Percentiles rank a stretch among this genome's conserved stretches.
These are phyloP conservation scores for Teratosphaeria gauchensis DNA, from an alignment of 2,329 filamentous ascomycete species.

Conservation along the genomic window DNA sequence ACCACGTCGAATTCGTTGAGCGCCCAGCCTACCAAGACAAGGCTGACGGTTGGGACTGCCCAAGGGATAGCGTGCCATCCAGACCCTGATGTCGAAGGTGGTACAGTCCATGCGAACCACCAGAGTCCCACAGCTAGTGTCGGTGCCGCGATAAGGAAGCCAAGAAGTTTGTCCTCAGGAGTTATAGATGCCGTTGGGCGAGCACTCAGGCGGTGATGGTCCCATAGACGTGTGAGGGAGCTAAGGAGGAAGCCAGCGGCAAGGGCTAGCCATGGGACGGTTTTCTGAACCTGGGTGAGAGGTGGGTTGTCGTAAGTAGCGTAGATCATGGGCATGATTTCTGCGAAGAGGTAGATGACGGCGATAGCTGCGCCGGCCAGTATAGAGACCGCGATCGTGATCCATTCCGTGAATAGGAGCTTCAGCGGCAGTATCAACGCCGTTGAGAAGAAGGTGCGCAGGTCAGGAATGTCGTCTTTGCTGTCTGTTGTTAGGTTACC, in stretches of 20 bases:
- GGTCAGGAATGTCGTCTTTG: not conserved
- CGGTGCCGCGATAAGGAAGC: slow-evolving; percentile 37
- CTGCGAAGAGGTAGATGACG: slow-evolving; percentile 42
- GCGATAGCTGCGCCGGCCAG: not conserved
- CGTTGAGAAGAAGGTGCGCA: not conserved
- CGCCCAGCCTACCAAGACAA: not conserved
- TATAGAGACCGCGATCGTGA: slow-evolving; percentile 27
- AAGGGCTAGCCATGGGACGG: slow-evolving; percentile 34
- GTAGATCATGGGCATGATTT: slow-evolving; percentile 25
- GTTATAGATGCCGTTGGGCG: slow-evolving; percentile 16
- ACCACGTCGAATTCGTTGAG: not conserved
- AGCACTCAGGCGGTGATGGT: slow-evolving; percentile 25
- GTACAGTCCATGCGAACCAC: slow-evolving; percentile 40
- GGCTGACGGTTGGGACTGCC: not conserved
- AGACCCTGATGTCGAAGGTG: slow-evolving; percentile 22
- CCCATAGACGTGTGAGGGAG: slow-evolving; percentile 32
- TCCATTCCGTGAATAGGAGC: not conserved
- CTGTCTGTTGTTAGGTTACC: not conserved
- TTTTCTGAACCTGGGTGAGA: not conserved
- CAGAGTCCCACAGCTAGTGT: slow-evolving; percentile 35
- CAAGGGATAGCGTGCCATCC: not conserved
- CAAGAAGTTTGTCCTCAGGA: slow-evolving; percentile 40
- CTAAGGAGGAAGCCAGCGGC: slow-evolving; percentile 34
- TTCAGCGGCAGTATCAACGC: not conserved
- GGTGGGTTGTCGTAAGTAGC: slow-evolving; percentile 39